Percentiles rank a stretch among this genome's conserved stretches.
These are phyloP conservation scores for Abrus pulchellus DNA, from an alignment of 306 rosid genomes.

Conservation along the genomic window DNA sequence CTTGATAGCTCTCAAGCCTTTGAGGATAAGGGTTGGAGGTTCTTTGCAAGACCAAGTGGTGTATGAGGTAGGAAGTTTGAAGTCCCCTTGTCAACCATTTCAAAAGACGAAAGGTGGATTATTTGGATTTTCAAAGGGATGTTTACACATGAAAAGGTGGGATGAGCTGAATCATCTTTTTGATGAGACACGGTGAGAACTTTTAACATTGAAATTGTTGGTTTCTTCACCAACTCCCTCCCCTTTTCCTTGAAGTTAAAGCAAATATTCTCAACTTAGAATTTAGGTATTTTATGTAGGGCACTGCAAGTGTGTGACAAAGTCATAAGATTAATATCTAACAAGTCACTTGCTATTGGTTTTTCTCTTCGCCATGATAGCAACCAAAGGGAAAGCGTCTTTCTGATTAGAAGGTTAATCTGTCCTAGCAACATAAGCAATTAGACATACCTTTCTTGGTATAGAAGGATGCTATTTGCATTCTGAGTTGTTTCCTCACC, in stretches of 20 bases:
- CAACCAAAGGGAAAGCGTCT: no score
- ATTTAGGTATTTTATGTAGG: conserved; percentile 22
- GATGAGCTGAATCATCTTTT: conserved; percentile 90
- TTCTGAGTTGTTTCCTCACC: no score
- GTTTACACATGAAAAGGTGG: conserved; percentile 91
- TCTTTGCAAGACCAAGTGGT: conserved; percentile 92
- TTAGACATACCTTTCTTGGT: no score
- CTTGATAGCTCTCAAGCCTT: conserved; percentile 80
- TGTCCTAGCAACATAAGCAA: no score
- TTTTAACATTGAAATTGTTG: conserved; percentile 37
- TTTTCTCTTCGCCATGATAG: background rate
- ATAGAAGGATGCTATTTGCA: no score
- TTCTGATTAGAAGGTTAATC: no score
- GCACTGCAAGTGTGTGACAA: conserved; percentile 1
- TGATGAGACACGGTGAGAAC: conserved; percentile 77
- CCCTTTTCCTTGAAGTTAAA: conserved; percentile 6
- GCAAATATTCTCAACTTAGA: conserved; percentile 3
- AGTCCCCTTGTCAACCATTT: conserved; percentile 81
- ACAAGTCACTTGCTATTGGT: conserved; percentile 10
- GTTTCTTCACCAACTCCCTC: conserved; percentile 32
- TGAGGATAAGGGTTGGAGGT: conserved; percentile 97
- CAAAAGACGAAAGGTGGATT: conserved; percentile 69
- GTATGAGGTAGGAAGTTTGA: conserved; percentile 75
- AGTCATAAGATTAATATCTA: conserved; percentile 4
- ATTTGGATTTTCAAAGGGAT: conserved; percentile 94